These are phyloP conservation scores for Oldenlandia corymbosa DNA, from an alignment of 257 asterid species.

Conservation along the genomic window DNA sequence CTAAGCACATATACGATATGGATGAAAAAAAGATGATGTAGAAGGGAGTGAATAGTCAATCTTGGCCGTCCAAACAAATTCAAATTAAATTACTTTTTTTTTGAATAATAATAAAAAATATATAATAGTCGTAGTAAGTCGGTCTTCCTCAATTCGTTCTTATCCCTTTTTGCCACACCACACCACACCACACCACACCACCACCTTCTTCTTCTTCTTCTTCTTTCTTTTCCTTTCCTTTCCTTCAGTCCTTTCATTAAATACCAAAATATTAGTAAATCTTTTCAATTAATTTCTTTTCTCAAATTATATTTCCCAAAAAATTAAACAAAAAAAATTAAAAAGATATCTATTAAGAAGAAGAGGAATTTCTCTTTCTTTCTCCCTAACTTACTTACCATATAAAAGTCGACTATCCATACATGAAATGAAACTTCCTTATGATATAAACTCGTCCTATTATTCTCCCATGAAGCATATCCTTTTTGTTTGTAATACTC, in stretches of 20 bases:
- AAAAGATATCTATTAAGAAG: too few relatives aligned
- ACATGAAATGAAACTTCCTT: constrained; percentile 18
- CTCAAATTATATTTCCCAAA: too few relatives aligned
- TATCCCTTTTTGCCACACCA: too few relatives aligned
- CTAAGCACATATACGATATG: too few relatives aligned
- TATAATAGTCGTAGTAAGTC: constrained; percentile 31
- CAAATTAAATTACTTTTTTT: constrained; percentile 15
- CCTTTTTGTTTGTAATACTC: constrained; percentile 31
- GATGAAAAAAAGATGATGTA: neutral
- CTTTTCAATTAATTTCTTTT: too few relatives aligned
- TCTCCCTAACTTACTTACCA: constrained; percentile 21
- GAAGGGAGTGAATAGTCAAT: constrained; percentile 16
- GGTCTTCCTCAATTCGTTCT: constrained; percentile 53
- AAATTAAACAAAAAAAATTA: too few relatives aligned
- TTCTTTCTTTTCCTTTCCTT: too few relatives aligned
- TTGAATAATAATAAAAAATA: too few relatives aligned
- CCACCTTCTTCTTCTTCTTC: too few relatives aligned
- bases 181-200: too few relatives aligned
- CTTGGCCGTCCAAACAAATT: constrained; percentile 22
- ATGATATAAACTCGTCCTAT: constrained; percentile 6
- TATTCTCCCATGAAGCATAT: constrained; percentile 23
- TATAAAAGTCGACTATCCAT: neutral
- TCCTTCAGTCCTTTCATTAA: neutral
- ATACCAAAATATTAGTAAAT: neutral
- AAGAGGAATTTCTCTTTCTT: too few relatives aligned